Evolutionary conservation across 441 rosid species (phyloP), one percentile per base, ranked within the genome.

Genomic region (Cnidoscolus chayamansa): DNA sequence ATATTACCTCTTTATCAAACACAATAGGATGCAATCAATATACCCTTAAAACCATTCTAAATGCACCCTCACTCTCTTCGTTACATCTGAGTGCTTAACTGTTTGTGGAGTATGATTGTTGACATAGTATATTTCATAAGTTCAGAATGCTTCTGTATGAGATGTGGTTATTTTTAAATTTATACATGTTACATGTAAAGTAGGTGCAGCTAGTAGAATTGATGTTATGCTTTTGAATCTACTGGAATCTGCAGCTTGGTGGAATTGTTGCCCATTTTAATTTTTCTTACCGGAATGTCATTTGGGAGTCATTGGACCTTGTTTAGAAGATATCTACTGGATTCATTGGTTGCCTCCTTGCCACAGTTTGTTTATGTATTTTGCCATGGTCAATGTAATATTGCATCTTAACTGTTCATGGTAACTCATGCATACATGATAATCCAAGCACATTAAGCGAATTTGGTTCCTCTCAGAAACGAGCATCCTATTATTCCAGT

Each of bases 401-500:
- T 40, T 40, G 7, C 6, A 7, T 65, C 50, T 48, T 45, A 56
- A 57, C 68, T n/a, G 53, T 59, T 7, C 53, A 9, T 64, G 59
- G 47, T 55, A 47, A 7, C 47, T 69, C 53, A 57, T 62, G 30
- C 25, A 57, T 35, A 32, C 15, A 30, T 63, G 51, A 59, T 20
- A 53, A 54, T 58, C 48, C 30, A 17, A 54, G 12, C 62, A 60
- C 43, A 50, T 69, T 74, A 61, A 70, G 64, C 72, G 72, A 65
- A 73, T 70, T 72, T 79, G 76, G 65, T 78, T 71, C 71, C 40
- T 80, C 84, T 78, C 85, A 95, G 99, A 86, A 81, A 93, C 79
- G 95, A 90, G 80, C 99, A 95, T 85, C 96, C 98, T 68, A 77
- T 93, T 76, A 74, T 95, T 79, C 95, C 97, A 51, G 84, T 95